Evolutionary conservation across 441 rosid species (phyloP), one percentile per base, ranked within the genome.

Genomic region (Erysimum cheiri): DNA sequence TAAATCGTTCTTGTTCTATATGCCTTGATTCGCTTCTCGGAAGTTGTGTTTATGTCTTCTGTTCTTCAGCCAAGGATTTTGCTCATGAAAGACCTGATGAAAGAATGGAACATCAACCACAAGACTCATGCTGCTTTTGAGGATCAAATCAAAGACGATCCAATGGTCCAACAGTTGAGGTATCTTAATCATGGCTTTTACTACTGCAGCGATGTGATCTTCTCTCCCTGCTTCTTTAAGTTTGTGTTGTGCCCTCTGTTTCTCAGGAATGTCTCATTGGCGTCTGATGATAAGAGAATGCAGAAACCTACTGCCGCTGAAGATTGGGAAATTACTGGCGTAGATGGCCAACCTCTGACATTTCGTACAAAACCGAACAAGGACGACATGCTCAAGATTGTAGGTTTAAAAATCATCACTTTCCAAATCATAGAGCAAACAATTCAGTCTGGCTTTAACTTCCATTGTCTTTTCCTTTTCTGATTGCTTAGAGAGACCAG

Each of bases 401-500:
- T 74, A 74, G 41, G 67, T 41, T 54, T 14, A 29, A 8, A 3
- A n/a, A 29, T 31, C 50, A 54, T 28, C 60, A 37, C 41, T 65
- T 32, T 10, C 67, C 48, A 52, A 65, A 35, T 41, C 72, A 6
- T 56, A 14, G 11, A 60, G 68, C 22, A 35, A 17, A 60, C 5
- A 53, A 35, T 59, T 62, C 41, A 24, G 47, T 40, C 4, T 54
- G 58, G 49, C 31, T 44, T 71, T 54, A 44, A 62, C 39, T 54
- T 37, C 3, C n/a, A 11, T 8, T 7, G 33, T 55, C 56, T 11
- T 19, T 15, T 24, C 44, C 39, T 64, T 14, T 31, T 32, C 41
- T 73, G 40, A 43, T 49, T 73, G 67, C 49, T 66, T 41, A 66
- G 77, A 48, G n/a, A 50, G 67, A 73, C 55, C 48, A 15, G 6